phyloP scores from a whole-genome alignment of 345 rosid species.

The Bruguiera sexangula region DNA sequence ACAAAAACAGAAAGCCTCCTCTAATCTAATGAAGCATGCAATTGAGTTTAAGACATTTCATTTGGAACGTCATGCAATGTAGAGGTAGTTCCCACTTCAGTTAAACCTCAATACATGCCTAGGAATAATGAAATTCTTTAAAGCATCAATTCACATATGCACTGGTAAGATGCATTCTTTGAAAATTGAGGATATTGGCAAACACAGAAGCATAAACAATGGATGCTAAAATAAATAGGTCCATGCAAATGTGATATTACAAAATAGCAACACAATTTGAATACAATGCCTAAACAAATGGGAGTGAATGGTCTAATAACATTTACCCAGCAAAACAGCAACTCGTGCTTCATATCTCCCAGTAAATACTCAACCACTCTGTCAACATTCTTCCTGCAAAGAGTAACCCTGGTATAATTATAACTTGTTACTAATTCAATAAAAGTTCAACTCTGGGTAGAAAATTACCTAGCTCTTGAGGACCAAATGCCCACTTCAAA shows the following conservation, averaged over 20 bases:
- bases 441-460: constrained; percentile 6
- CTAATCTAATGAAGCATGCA: too few species aligned
- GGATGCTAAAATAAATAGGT: background rate
- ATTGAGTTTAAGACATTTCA: too few species aligned
- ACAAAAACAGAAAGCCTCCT: background rate
- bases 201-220: background rate
- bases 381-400: constrained; percentile 55
- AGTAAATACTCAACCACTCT: constrained; percentile 55
- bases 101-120: background rate
- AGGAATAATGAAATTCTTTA: background rate
- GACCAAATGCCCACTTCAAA: constrained; percentile 90
- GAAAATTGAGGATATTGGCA: background rate
- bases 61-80: too few species aligned
- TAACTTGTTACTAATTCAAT: background rate
- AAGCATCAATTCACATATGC: background rate
- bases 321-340: constrained; percentile 87
- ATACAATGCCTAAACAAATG: background rate
- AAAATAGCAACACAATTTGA: background rate
- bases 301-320: background rate
- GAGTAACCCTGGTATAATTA: background rate
- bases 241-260: background rate
- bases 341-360: constrained; percentile 67
- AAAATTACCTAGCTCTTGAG: constrained; percentile 59
- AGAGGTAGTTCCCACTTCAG: too few species aligned
- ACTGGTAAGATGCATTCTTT: background rate